phyloP scores from a whole-genome alignment of 345 rosid genomes.

The Reutealis trisperma region DNA sequence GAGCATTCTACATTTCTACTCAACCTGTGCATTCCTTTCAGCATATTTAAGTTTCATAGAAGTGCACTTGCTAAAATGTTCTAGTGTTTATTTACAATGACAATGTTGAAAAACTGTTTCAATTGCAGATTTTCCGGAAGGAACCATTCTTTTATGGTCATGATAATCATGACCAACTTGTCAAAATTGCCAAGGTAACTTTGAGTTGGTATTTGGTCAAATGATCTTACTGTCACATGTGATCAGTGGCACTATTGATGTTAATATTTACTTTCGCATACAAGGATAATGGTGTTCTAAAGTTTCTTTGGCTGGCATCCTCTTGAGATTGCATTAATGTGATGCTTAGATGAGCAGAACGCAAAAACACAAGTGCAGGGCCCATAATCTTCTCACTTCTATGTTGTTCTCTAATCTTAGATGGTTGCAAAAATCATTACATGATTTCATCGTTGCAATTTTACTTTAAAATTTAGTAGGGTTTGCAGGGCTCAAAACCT shows the following conservation, averaged over 20 bases:
- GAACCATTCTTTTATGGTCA: conserved; percentile 97
- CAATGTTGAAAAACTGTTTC: background rate
- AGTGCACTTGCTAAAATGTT: background rate
- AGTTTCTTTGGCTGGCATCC: background rate
- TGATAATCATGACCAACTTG: conserved; percentile 46
- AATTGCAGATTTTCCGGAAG: conserved; percentile 80
- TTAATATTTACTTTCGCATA: too few relatives aligned
- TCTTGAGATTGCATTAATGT: background rate
- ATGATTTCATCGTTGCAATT: too few relatives aligned
- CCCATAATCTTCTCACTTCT: background rate
- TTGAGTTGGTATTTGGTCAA: background rate
- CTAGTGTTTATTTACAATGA: background rate
- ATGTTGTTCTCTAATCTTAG: background rate
- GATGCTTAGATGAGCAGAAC: background rate
- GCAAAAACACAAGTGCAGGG: background rate
- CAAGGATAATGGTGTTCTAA: background rate
- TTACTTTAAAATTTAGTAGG: too few relatives aligned
- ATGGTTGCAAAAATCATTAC: too few relatives aligned
- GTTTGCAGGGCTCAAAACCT: background rate
- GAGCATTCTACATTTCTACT: conserved; percentile 18
- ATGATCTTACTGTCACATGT: background rate
- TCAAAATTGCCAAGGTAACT: background rate
- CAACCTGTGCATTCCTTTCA: background rate
- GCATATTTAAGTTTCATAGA: too few relatives aligned
- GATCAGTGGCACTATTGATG: background rate